A percentile compares a stretch with the other conserved stretches of the same genome.
Conservation (phyloP, 352 stramenopile species). For the Globisporangium heterothallicum region DNA sequence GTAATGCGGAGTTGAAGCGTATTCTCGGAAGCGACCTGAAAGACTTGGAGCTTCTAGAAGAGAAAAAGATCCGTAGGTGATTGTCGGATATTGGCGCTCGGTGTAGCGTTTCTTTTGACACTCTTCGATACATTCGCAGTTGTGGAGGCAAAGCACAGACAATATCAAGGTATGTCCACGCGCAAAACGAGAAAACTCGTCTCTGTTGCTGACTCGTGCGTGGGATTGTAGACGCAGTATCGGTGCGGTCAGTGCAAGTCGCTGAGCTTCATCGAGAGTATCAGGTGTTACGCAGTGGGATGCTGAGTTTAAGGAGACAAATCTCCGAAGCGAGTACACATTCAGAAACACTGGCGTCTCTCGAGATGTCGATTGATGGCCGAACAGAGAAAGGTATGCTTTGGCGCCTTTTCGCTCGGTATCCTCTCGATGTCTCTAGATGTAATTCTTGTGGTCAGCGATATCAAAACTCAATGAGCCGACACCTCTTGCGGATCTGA, state of each 20-base stretch:
- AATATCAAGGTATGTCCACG: constrained; percentile 24
- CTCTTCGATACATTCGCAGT: constrained; percentile 17
- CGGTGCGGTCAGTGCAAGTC: constrained; percentile 28
- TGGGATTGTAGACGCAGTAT: constrained; percentile 23
- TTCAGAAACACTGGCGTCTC: constrained; percentile 18
- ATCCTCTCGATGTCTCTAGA: no score
- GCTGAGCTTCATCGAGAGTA: constrained; percentile 23
- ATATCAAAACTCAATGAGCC: constrained; percentile 14
- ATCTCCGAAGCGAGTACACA: constrained; percentile 17
- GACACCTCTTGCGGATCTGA: constrained; percentile 15
- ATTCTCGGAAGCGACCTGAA: constrained; percentile 19
- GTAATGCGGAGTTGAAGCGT: constrained; percentile 30
- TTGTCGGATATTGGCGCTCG: neutral
- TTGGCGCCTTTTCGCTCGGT: neutral
- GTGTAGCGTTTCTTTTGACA: neutral
- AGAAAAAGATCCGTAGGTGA: constrained; percentile 33
- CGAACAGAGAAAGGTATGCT: constrained; percentile 17
- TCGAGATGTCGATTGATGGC: constrained; percentile 11
- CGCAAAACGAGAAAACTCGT: neutral
- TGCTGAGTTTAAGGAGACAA: constrained; percentile 28
- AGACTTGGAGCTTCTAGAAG: constrained; percentile 34
- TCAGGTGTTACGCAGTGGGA: constrained; percentile 21
- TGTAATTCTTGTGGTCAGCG: constrained; percentile 10
- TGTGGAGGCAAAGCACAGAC: constrained; percentile 33
- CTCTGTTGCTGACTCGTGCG: neutral